Percentiles rank a stretch among this genome's conserved stretches.
Conservation (phyloP, 345 rosid genomes). For the Eucalyptus regnans region DNA sequence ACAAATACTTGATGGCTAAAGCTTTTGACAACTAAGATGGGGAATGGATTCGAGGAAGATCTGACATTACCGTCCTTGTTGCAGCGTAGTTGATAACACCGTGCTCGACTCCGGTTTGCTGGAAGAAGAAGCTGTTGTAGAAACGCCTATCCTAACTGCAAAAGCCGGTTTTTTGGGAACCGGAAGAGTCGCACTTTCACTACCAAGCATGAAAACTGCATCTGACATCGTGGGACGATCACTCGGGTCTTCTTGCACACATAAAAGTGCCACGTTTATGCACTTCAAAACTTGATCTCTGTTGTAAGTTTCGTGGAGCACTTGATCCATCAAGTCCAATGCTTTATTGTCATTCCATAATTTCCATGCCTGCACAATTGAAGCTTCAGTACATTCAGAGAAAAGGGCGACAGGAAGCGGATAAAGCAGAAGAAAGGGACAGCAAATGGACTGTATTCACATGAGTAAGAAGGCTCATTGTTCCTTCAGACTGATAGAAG, state of each 20-base stretch:
- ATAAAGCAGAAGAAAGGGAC: not conserved
- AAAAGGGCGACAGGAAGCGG: not conserved
- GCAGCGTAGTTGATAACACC: not conserved
- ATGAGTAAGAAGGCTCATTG: conserved; percentile 31
- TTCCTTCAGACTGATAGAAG: conserved; percentile 6
- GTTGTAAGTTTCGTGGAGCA: conserved; percentile 3
- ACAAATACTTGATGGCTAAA: not conserved
- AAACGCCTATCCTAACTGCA: conserved; percentile 9
- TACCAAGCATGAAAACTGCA: conserved; percentile 40
- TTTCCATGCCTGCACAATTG: conserved; percentile 29
- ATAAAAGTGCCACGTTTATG: conserved; percentile 36
- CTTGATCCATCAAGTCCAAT: conserved; percentile 21
- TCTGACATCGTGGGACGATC: conserved; percentile 47
- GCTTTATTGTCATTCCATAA: conserved; percentile 29
- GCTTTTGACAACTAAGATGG: not conserved
- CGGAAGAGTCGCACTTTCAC: conserved; percentile 23
- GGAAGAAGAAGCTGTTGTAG: conserved; percentile 32
- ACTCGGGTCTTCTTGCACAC: conserved; percentile 44
- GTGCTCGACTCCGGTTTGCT: conserved; percentile 15
- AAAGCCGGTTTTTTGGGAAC: conserved; percentile 39
- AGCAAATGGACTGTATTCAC: conserved; percentile 3
- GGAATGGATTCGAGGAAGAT: not conserved
- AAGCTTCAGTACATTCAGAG: not conserved
- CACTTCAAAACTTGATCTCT: conserved; percentile 19
- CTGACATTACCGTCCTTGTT: not conserved